Conservation (phyloP, 2,329 filamentous ascomycete species). For the Sclerotinia trifoliorum region DNA sequence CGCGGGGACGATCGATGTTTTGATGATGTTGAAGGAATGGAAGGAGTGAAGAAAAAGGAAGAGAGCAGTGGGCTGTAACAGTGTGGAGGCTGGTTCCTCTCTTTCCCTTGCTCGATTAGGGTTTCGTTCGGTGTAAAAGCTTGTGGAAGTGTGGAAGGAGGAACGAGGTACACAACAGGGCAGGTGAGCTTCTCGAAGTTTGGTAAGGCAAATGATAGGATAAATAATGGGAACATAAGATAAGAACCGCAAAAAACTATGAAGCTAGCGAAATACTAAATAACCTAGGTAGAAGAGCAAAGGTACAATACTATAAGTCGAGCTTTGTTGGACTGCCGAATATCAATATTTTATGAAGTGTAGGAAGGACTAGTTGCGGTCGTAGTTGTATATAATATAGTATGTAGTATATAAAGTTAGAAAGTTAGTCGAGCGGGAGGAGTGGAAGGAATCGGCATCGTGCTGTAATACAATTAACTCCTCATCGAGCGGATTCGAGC, state of each 20-base stretch:
- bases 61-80: slow-evolving; percentile 1
- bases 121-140: slow-evolving; percentile 1
- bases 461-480: slow-evolving; percentile 3
- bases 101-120: neutral
- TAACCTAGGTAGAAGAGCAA: neutral
- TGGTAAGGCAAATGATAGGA: slow-evolving; percentile 20
- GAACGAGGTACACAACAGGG: slow-evolving; percentile 17
- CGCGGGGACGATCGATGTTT: neutral
- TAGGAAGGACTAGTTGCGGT: neutral
- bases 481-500: slow-evolving; percentile 14
- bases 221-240: neutral
- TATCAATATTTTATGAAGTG: neutral
- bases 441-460: slow-evolving; percentile 8
- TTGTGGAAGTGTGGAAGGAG: slow-evolving; percentile 18
- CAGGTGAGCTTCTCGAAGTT: slow-evolving; percentile 23
- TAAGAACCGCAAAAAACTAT: slow-evolving; percentile 2
- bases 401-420: neutral
- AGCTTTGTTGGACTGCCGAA: neutral
- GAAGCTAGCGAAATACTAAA: neutral
- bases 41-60: slow-evolving; percentile 7
- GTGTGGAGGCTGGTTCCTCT: neutral
- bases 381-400: neutral
- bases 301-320: neutral
- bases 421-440: slow-evolving; percentile 12
- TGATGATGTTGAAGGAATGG: slow-evolving; percentile 6